These are phyloP conservation scores for Boeremia lycopersici DNA, from an alignment of 2,329 filamentous ascomycete genomes.

Conservation along the genomic window DNA sequence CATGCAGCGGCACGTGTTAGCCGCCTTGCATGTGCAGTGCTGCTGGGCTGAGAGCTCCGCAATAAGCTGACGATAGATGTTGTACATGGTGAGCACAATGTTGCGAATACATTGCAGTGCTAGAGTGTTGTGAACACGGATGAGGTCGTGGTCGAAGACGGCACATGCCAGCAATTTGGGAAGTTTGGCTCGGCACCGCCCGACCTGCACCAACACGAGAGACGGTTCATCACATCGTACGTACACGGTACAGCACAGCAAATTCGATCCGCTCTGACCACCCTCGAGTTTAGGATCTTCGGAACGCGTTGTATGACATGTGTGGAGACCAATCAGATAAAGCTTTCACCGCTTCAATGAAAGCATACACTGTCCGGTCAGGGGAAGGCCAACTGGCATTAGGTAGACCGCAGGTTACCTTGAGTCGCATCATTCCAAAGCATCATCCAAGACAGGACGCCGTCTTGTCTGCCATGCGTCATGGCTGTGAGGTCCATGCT, in stretches of 20 bases:
- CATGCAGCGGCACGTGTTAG: constrained; percentile 20
- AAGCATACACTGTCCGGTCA: constrained; percentile 23
- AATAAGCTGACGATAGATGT: constrained; percentile 31
- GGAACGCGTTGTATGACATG: constrained; percentile 14
- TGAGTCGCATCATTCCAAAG: constrained; percentile 28
- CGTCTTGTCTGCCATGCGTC: constrained; percentile 28
- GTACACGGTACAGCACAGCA: constrained; percentile 12
- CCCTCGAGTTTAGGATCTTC: constrained; percentile 11
- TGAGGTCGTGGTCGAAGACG: background rate
- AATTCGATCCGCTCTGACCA: constrained; percentile 17
- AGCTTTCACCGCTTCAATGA: constrained; percentile 39
- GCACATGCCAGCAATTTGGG: background rate
- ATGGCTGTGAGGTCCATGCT: constrained; percentile 24
- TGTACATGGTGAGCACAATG: constrained; percentile 15
- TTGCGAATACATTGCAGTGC: constrained; percentile 9
- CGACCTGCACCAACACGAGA: constrained; percentile 6
- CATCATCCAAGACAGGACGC: constrained; percentile 23
- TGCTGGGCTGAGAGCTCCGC: constrained; percentile 25
- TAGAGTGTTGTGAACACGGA: background rate
- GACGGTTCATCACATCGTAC: constrained; percentile 1
- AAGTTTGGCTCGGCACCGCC: constrained; percentile 2
- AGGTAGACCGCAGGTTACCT: constrained; percentile 29
- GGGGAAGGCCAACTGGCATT: constrained; percentile 25
- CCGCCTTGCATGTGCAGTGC: constrained; percentile 18
- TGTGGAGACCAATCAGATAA: constrained; percentile 30